Evolutionary conservation across 1,284 basidiomycete species (phyloP), one percentile per base, ranked within the genome.

Genomic region (Ceratobasidium sp.): DNA sequence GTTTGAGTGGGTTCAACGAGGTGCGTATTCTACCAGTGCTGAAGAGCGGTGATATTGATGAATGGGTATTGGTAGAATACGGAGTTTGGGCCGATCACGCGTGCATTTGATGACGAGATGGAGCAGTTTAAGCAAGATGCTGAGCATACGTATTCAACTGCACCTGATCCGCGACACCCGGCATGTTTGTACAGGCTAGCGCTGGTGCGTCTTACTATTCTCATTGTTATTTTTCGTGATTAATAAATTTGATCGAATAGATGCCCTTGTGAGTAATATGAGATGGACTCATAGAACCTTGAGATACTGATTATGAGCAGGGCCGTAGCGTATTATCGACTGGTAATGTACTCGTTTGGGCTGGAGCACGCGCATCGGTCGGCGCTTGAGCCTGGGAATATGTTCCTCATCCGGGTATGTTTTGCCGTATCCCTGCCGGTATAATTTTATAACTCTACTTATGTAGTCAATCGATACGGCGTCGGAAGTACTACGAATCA

Each of bases 331-430:
- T 94, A 94, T 79, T 91, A 91, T 31, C 87, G 93, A 19, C 87
- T 94, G 8, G 93, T 94, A 51, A 93, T 94, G 91, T 93, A 89
- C 80, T 94, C 93, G 0, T 94, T 94, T 78, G 92, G 91, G 1
- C 94, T 94, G 83, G 93, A 94, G 79, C 89, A 93, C 77, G 91
- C 92, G 0, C 93, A 89, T 81, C 87, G 90, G 77, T 86, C 90
- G 11, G 92, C 92, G 0, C 85, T 89, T 76, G 81, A 85, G 0
- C 86, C 86, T 0, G 91, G 93, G 79, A 83, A 89, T 41, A 80
- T 93, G 31, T 91, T 92, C 80, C 88, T 93, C 76, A 87, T 85
- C 57, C 91, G 89, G 85, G 92, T 91, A 71, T 22, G 81, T 76
- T 53, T 48, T 36, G 19, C 6, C 19, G 11, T 62, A 47, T 48